Base-by-base conservation (phyloP, 2,329 filamentous ascomycete species). In the Thielaviopsis ethacetica region DNA sequence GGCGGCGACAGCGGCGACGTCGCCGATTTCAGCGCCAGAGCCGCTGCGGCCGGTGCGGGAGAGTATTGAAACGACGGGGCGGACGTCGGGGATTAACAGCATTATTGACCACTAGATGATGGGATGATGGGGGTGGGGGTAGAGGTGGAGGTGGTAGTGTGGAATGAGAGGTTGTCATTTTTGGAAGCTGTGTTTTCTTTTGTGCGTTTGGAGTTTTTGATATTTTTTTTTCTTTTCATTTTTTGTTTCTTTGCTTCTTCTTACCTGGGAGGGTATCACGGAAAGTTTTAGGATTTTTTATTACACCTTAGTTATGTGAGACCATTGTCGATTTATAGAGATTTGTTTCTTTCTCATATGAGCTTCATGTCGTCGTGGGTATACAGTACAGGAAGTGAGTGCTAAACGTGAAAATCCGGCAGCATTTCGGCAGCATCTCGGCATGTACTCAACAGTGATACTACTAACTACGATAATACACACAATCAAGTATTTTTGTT, bases 1-100 rank as follows among this genome's bases (percentile, higher is more conserved):
- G 21, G 62, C 61, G 26, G 24, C 51, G 10, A 27, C 51, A 58
- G 55, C 47, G 30, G 44, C 30, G 63, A 65, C 44, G 65, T 66
- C 22, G 63, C 67, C 19, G 65, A 63, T 26, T 58, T 64, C 17
- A 51, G 60, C 17, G 44, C 60, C 64, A 12, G 64, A 63, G 22
- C 64, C 52, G 21, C 7, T 55, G 44, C 53, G 53, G 64, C 64
- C 53, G 64, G 64, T 50, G 44, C 59, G 26, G 54, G 44, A 61
- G 61, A 55, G 59, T 63, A 55, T 61, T 61, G 17, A 65, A 41
- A 30, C 51, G 38, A 13, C 57, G 22, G 51, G 57, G 19, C 51
- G 52, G 24, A 19, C 50, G 52, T 51, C 60, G 13, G 60, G 49
- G n/a, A 61, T 61, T 47, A 59, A 56, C 53, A 56, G 51, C 49